phyloP scores from a whole-genome alignment of 2,329 filamentous ascomycete species.

The Colletotrichum sp. region DNA sequence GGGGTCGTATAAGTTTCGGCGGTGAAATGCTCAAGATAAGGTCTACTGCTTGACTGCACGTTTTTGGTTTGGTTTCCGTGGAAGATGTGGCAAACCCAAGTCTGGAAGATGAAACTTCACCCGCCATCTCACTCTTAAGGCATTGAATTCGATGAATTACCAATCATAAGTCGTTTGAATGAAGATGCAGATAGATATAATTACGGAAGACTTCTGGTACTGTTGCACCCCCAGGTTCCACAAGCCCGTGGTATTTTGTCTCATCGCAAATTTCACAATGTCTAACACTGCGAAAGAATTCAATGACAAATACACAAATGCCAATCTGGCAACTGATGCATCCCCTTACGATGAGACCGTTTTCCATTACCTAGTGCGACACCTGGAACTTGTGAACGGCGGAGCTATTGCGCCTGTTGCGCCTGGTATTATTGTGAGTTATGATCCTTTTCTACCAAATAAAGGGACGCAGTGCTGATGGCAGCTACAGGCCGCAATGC shows the following conservation, averaged over 20 bases:
- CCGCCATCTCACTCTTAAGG: background rate
- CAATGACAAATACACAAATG: background rate
- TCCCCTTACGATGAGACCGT: background rate
- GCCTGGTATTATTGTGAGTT: background rate
- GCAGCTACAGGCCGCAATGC: background rate
- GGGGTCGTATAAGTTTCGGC: fast-evolving
- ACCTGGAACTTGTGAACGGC: background rate
- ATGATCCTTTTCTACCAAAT: fast-evolving
- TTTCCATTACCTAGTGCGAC: background rate
- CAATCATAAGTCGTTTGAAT: background rate
- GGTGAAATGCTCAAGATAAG: background rate
- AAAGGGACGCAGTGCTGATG: background rate
- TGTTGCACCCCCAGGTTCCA: fast-evolving
- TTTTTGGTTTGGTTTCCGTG: background rate
- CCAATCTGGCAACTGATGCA: background rate
- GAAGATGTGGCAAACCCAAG: background rate
- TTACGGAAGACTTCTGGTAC: background rate
- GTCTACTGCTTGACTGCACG: background rate
- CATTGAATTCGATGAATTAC: background rate
- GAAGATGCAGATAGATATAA: background rate
- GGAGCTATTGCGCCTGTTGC: background rate
- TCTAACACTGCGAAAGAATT: background rate
- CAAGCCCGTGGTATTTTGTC: background rate
- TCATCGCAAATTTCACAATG: background rate
- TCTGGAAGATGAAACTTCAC: background rate